Conservation (phyloP, 176 grass and related monocot genomes). For the Paspalum vaginatum region DNA sequence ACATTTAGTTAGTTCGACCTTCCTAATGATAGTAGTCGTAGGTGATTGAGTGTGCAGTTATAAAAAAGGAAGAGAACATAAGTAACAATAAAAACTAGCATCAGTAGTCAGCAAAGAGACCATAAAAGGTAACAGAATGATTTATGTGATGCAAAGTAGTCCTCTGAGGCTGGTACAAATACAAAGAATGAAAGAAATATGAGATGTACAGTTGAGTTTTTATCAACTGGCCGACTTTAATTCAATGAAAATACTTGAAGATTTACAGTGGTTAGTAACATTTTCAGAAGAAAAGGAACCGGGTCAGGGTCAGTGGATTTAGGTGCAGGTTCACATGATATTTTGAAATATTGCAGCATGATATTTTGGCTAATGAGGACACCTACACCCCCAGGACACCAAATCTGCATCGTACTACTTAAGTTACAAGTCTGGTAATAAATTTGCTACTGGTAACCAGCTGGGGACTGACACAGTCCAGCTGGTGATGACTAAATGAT, state of each 20-base stretch:
- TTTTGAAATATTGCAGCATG: too few relatives aligned
- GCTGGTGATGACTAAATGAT: background rate
- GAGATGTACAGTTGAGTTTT: background rate
- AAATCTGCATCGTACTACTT: background rate
- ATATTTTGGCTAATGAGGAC: too few relatives aligned
- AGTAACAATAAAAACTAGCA: background rate
- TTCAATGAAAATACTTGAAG: constrained; percentile 8
- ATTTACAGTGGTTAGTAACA: constrained; percentile 5
- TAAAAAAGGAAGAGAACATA: background rate
- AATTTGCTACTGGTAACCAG: background rate
- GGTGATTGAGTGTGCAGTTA: background rate
- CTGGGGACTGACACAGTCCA: background rate
- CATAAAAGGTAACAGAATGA: constrained; percentile 6
- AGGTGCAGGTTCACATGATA: too few relatives aligned
- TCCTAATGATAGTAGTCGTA: constrained; percentile 1
- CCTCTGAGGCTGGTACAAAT: constrained; percentile 8
- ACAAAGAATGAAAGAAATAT: background rate
- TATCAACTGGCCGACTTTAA: background rate
- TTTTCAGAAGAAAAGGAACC: background rate
- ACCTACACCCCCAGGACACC: too few relatives aligned
- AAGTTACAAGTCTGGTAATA: background rate
- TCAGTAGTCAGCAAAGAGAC: constrained; percentile 2
- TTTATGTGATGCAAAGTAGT: constrained; percentile 18
- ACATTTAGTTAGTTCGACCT: constrained; percentile 11
- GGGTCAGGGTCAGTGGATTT: background rate